Percentiles rank a stretch among this genome's conserved stretches.
Conservation (phyloP, 2,329 filamentous ascomycete genomes). For the Lasiodiplodia gonubiensis region DNA sequence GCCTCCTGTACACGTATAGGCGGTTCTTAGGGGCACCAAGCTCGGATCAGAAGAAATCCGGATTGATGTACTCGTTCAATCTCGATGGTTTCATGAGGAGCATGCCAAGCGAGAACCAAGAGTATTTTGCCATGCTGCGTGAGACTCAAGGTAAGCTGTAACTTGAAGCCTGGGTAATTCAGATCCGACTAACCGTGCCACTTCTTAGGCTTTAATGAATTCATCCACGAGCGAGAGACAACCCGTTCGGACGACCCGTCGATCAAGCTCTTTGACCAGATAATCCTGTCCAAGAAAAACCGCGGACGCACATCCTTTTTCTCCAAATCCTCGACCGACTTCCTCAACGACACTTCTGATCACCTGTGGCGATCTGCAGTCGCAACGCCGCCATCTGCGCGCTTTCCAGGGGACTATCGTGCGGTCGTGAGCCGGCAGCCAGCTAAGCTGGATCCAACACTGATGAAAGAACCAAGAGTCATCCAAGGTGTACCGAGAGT, state of each 20-base stretch:
- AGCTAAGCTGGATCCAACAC: slow-evolving; percentile 78
- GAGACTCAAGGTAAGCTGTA: slow-evolving; percentile 63
- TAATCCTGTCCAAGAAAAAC: slow-evolving; percentile 79
- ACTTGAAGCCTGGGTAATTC: neutral
- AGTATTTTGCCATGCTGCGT: slow-evolving; percentile 67
- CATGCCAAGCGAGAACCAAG: slow-evolving; percentile 67
- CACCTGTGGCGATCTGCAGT: slow-evolving; percentile 77
- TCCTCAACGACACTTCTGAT: slow-evolving; percentile 74
- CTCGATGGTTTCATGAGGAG: slow-evolving; percentile 70
- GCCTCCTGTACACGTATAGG: slow-evolving; percentile 71
- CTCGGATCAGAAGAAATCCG: slow-evolving; percentile 66
- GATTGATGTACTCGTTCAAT: slow-evolving; percentile 68
- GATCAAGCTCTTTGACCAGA: slow-evolving; percentile 81
- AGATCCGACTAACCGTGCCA: neutral
- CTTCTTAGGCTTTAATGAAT: slow-evolving; percentile 73
- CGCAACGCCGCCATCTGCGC: slow-evolving; percentile 61
- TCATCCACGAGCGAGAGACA: slow-evolving; percentile 80
- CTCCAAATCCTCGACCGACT: slow-evolving; percentile 65
- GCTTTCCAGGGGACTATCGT: slow-evolving; percentile 61
- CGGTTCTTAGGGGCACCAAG: slow-evolving; percentile 65
- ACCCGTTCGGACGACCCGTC: slow-evolving; percentile 65
- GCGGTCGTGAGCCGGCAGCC: slow-evolving; percentile 63
- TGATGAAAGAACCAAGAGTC: slow-evolving; percentile 91
- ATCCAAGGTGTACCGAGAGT: slow-evolving; percentile 83
- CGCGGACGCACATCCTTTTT: slow-evolving; percentile 70